phyloP scores from a whole-genome alignment of 495 filamentous ascomycete genomes.

The Mycothermus thermophilus region DNA sequence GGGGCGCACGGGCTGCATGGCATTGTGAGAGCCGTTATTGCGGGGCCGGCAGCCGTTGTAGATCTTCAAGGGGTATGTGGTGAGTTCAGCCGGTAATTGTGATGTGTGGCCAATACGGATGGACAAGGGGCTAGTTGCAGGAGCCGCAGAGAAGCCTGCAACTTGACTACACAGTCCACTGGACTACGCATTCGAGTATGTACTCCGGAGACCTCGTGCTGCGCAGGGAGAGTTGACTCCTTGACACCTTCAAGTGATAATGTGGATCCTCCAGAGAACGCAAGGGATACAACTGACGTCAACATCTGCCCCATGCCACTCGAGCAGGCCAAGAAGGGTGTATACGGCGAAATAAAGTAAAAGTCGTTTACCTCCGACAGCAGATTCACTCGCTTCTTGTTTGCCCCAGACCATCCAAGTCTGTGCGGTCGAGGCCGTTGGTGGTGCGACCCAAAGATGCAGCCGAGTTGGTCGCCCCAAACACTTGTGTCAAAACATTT shows the following conservation, averaged over 20 bases:
- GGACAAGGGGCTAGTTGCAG: no score
- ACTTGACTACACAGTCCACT: no score
- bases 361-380: background rate
- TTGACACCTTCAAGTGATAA: no score
- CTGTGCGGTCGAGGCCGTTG: conserved; percentile 15
- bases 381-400: conserved; percentile 3
- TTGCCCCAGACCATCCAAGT: conserved; percentile 7
- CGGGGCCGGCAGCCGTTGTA: conserved; percentile 2
- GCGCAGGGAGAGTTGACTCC: no score
- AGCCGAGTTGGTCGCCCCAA: conserved; percentile 3
- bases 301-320: no score
- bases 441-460: conserved; percentile 1
- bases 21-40: conserved; percentile 11
- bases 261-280: no score
- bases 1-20: conserved; percentile 8
- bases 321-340: background rate
- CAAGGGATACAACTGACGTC: no score
- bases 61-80: background rate
- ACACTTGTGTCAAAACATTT: conserved; percentile 8
- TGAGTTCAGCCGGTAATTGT: no score
- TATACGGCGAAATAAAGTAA: background rate
- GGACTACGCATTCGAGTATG: no score
- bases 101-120: no score
- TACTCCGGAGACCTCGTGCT: no score
- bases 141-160: no score